Percentiles rank a stretch among this genome's conserved stretches.
Evolutionary conservation across 2,329 filamentous ascomycete genomes (phyloP).

Genomic region (Monilinia aucupariae): DNA sequence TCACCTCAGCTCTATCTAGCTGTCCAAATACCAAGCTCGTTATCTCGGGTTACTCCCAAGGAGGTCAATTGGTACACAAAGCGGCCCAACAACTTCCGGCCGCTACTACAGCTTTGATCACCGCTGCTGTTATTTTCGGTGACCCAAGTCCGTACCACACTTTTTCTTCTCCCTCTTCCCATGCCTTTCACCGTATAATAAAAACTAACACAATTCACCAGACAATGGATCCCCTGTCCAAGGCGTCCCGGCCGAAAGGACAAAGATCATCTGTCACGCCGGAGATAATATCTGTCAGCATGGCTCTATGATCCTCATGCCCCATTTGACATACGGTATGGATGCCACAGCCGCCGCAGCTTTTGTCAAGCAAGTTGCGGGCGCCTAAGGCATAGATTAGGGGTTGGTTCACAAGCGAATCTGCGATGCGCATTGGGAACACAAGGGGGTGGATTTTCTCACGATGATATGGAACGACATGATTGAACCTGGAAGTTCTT

Average conservation of each 20-base stretch:
- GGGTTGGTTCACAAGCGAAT: not conserved
- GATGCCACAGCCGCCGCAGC: constrained; percentile 27
- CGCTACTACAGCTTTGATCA: constrained; percentile 21
- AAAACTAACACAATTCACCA: not conserved
- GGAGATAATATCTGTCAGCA: constrained; percentile 28
- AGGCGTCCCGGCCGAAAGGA: constrained; percentile 22
- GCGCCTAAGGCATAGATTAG: not conserved
- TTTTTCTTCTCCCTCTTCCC: not conserved
- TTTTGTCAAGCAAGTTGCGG: constrained; percentile 20
- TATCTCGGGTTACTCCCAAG: constrained; percentile 25
- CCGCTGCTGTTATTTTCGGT: constrained; percentile 28
- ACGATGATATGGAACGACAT: not conserved
- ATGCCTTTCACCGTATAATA: not conserved
- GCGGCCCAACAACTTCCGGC: constrained; percentile 21
- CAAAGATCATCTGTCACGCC: constrained; percentile 27
- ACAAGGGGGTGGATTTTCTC: not conserved
- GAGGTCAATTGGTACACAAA: constrained; percentile 28
- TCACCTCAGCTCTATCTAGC: not conserved
- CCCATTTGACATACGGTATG: constrained; percentile 27
- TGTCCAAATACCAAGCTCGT: constrained; percentile 21
- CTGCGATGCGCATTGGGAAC: not conserved
- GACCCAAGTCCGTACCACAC: constrained; percentile 23
- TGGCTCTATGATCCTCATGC: constrained; percentile 17
- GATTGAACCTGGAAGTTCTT: no score
- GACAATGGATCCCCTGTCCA: constrained; percentile 27